Evolutionary conservation across 2,329 filamentous ascomycete genomes (phyloP), one percentile per base, ranked within the genome.

Genomic region (Penicillium sp.): DNA sequence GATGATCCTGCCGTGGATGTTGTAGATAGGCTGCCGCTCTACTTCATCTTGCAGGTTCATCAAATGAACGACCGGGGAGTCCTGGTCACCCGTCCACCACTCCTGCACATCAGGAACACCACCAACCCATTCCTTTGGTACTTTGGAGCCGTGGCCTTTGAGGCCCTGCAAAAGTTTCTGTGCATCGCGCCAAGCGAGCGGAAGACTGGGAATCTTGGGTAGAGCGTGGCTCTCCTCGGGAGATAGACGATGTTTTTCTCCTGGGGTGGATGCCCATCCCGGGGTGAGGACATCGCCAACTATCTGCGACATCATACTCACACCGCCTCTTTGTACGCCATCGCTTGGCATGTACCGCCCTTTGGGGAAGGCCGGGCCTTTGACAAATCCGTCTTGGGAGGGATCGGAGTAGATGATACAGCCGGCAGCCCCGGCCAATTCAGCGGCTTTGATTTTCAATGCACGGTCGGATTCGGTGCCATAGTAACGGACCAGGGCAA

Each of bases 351-450:
- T 88, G 73, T 82, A 95, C 25, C 86, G 84, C 35, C 91, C 92
- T 25, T 88, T 79, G 0, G 93, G 92, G 62, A 87, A 91, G 0
- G 84, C 80, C 0, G 85, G 79, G 4, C 91, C 92, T 62, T 84
- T 84, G 28, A 83, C 73, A 66, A 92, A 94, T 1, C 91, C 91
- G 69, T 96, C 89, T 48, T 97, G 88, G 1, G 82, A 81, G 0
- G 93, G 93, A 69, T 97, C 94, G 49, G 88, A 96, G 77, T 97
- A 99, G 55, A 96, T 89, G 53, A 99, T 84, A 66, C 91, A 95
- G 14, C 93, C 94, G 2, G 82, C 85, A 61, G 91, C 94, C 1
- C 94, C 94, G 14, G 89, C 90, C 64, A 90, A 72, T 73, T 97
- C 90, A 1, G 94, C 94, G 10, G 90, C 89, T 75, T 93, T 96